Conservation (phyloP, 805 yeast species). For the Metschnikowia cerradonensis region DNA sequence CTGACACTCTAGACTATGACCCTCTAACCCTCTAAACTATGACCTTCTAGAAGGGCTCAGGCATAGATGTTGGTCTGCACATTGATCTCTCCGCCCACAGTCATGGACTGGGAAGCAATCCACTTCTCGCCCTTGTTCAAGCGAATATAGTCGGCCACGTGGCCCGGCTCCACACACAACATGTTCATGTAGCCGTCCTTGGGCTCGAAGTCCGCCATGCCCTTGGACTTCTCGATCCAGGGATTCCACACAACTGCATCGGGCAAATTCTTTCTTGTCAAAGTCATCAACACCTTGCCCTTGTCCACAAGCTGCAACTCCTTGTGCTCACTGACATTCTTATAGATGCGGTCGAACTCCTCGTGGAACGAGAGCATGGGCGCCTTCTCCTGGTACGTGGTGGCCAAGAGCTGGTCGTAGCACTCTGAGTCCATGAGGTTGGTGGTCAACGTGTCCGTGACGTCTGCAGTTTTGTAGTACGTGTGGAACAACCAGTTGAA, state of each 20-base stretch:
- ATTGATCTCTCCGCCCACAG: conserved; percentile 56
- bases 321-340: conserved; percentile 51
- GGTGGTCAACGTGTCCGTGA: conserved; percentile 70
- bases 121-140: conserved; percentile 72
- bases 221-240: conserved; percentile 77
- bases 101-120: conserved; percentile 63
- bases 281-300: conserved; percentile 67
- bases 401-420: conserved; percentile 69
- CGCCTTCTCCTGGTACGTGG: conserved; percentile 62
- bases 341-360: conserved; percentile 85
- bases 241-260: conserved; percentile 96
- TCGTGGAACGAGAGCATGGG: conserved; percentile 69
- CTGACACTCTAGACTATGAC: no score
- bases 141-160: conserved; percentile 63
- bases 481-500: conserved; percentile 97
- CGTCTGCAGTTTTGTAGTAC: conserved; percentile 70
- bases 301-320: conserved; percentile 63
- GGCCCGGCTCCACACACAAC: conserved; percentile 95
- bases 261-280: conserved; percentile 60
- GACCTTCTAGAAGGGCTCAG: background rate
- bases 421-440: conserved; percentile 72
- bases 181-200: conserved; percentile 76
- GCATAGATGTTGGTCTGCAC: conserved; percentile 48
- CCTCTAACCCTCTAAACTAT: no score
- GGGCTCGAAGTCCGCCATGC: conserved; percentile 87